These are phyloP conservation scores for Podila epicladia DNA, from an alignment of 192 early-diverging fungal species.

Conservation along the genomic window DNA sequence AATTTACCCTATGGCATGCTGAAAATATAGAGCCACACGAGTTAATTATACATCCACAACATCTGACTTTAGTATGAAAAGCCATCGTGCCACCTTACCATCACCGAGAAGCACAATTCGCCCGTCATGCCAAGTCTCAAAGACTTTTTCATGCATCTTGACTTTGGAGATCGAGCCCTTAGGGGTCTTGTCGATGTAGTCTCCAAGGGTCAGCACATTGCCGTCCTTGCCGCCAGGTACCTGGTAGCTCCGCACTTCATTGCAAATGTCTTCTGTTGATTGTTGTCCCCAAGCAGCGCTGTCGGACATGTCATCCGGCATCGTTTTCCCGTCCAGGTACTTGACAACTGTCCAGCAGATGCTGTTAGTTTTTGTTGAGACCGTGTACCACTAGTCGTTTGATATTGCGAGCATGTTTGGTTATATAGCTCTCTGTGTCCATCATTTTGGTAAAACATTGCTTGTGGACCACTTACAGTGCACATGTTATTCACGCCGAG, in stretches of 20 bases:
- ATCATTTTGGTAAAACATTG: too few relatives aligned
- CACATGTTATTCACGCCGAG: not conserved
- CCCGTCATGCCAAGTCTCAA: not conserved
- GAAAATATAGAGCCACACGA: not conserved
- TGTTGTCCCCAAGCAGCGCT: not conserved
- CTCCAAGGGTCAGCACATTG: not conserved
- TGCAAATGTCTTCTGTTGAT: constrained; percentile 4
- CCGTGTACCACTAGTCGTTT: not conserved
- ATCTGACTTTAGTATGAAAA: not conserved
- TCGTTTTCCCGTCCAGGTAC: not conserved
- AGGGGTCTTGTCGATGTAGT: not conserved
- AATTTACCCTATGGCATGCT: not conserved
- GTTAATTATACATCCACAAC: too few relatives aligned
- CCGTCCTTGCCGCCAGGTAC: not conserved
- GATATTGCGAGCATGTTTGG: too few relatives aligned
- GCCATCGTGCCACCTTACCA: not conserved
- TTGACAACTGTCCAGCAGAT: not conserved
- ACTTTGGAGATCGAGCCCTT: constrained; percentile 4
- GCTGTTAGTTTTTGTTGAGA: not conserved
- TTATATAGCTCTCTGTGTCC: too few relatives aligned
- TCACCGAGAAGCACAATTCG: constrained; percentile 3
- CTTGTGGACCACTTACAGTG: not conserved
- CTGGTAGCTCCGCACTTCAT: not conserved
- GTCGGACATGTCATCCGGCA: not conserved
- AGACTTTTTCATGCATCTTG: constrained; percentile 6